These are phyloP conservation scores for Sabuloglossum arenarium DNA, from an alignment of 495 filamentous ascomycete genomes.

Conservation along the genomic window DNA sequence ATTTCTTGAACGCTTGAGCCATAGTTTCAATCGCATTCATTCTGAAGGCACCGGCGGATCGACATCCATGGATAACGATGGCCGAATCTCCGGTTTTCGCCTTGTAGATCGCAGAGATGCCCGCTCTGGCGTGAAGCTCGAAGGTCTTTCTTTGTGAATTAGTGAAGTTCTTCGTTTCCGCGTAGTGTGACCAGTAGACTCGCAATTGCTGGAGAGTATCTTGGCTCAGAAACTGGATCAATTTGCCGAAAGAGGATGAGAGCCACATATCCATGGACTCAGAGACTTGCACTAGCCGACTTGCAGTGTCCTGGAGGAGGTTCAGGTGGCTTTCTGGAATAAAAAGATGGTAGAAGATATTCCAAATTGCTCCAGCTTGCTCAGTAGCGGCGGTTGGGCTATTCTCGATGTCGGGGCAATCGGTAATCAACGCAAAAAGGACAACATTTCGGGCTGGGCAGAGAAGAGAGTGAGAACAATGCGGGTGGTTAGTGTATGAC, in stretches of 20 bases:
- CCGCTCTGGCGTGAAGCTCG: not conserved
- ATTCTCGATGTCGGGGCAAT: not conserved
- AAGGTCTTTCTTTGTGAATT: not conserved
- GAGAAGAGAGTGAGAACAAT: not conserved
- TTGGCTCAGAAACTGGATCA: not conserved
- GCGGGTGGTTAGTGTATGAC: too few species aligned
- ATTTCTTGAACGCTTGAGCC: conserved; percentile 11
- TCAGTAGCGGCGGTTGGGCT: not conserved
- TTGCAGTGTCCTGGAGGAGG: not conserved
- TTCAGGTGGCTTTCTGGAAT: not conserved
- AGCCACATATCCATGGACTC: not conserved
- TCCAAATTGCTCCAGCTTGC: not conserved
- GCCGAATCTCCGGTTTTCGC: not conserved
- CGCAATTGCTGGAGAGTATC: not conserved
- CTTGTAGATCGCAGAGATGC: not conserved
- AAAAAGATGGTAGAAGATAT: not conserved
- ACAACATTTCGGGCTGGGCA: not conserved
- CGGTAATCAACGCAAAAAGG: not conserved
- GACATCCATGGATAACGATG: not conserved
- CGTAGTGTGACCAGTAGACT: not conserved
- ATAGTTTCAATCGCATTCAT: conserved; percentile 8
- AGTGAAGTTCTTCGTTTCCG: not conserved
- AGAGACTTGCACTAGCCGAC: not conserved
- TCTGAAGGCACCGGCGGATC: not conserved
- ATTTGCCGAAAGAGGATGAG: not conserved